These are phyloP conservation scores for Phaffomyces thermotolerans DNA, from an alignment of 805 yeast species.

Conservation along the genomic window DNA sequence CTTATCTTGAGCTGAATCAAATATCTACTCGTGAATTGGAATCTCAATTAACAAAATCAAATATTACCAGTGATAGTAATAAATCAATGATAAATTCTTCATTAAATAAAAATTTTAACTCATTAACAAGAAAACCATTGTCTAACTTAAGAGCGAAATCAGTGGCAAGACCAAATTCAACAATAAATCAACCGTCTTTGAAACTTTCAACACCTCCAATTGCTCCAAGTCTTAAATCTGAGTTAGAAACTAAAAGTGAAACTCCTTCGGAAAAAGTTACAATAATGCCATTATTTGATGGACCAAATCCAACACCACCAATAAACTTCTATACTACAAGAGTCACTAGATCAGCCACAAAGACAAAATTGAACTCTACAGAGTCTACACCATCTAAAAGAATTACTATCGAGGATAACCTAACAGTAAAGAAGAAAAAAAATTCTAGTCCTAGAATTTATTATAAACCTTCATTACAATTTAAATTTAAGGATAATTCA, in stretches of 20 bases:
- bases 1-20: neutral
- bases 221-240: too few species aligned
- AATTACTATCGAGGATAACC: neutral
- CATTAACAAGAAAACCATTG: neutral
- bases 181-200: neutral
- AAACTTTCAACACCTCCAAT: too few species aligned
- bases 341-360: neutral
- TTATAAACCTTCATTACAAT: conserved; percentile 38
- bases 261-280: neutral
- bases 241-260: too few species aligned
- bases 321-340: neutral
- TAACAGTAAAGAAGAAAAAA: neutral
- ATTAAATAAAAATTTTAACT: neutral
- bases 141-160: neutral
- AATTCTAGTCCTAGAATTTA: conserved; percentile 5
- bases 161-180: neutral
- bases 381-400: neutral
- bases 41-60: neutral
- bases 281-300: neutral
- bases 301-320: neutral
- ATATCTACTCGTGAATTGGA: neutral
- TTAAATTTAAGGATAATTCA: conserved; percentile 47
- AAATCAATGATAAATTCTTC: neutral
- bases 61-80: neutral
- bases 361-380: neutral